phyloP scores from a whole-genome alignment of 2,329 filamentous ascomycete genomes.

The Magnaporthales sp. region DNA sequence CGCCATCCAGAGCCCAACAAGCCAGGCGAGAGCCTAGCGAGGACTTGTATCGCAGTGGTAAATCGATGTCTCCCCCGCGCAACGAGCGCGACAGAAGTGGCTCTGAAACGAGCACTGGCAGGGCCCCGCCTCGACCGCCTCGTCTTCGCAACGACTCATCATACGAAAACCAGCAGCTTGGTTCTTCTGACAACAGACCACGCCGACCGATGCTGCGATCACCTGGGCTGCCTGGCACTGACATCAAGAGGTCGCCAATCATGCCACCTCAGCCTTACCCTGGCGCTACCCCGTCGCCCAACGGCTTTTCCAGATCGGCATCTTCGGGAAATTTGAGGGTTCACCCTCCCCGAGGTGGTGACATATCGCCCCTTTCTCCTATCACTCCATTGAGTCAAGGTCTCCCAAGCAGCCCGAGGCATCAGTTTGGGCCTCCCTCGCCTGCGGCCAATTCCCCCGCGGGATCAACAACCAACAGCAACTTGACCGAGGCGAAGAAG shows the following conservation, averaged over 20 bases:
- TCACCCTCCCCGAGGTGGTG: constrained; percentile 14
- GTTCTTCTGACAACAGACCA: constrained; percentile 6
- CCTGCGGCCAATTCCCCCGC: constrained; percentile 11
- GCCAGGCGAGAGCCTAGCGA: constrained; percentile 34
- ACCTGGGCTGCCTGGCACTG: constrained; percentile 38
- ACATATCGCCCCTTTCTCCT: constrained; percentile 24
- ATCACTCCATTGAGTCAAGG: constrained; percentile 29
- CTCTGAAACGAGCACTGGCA: constrained; percentile 42
- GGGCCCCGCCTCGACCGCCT: constrained; percentile 27
- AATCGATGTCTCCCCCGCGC: constrained; percentile 18
- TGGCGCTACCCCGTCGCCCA: constrained; percentile 15
- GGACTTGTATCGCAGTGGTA: constrained; percentile 24
- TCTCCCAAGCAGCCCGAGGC: constrained; percentile 20
- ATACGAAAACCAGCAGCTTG: constrained; percentile 27
- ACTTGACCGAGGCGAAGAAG: constrained; percentile 29
- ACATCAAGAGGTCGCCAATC: constrained; percentile 37
- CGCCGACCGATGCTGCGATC: constrained; percentile 27
- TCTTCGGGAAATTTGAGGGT: constrained; percentile 24
- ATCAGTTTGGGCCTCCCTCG: constrained; percentile 19
- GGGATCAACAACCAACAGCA: constrained; percentile 17
- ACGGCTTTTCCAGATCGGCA: constrained; percentile 17
- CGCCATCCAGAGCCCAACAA: constrained; percentile 20
- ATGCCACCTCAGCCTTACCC: constrained; percentile 35
- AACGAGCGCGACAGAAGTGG: constrained; percentile 45
- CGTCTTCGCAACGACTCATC: constrained; percentile 29